phyloP scores from a whole-genome alignment of 345 rosid genomes.

The Moricandia moricandioides region DNA sequence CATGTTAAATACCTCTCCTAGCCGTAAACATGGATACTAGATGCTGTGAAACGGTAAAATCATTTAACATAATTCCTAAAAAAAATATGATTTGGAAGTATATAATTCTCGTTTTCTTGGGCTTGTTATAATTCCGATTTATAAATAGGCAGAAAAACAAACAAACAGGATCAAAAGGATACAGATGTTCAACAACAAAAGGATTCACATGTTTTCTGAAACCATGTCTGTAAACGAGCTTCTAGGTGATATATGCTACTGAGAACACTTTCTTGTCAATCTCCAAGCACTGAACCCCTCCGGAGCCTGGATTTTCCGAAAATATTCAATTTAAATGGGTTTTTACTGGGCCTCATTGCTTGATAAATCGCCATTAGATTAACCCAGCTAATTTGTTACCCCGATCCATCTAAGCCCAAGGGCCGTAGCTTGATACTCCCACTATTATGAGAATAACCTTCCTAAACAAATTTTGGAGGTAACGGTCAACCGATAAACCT shows the following conservation, averaged over 20 bases:
- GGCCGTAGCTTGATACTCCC: not conserved
- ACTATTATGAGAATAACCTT: not conserved
- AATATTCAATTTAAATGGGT: not conserved
- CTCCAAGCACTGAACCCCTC: not conserved
- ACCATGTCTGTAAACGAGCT: not conserved
- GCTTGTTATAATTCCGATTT: not conserved
- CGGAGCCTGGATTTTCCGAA: not conserved
- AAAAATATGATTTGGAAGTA: not conserved
- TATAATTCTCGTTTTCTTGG: not conserved
- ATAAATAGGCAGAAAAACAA: not conserved
- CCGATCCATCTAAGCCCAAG: not conserved
- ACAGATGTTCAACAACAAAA: not conserved
- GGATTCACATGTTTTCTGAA: not conserved
- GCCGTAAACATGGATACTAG: not conserved
- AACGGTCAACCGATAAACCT: conserved; percentile 36
- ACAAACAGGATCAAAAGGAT: not conserved
- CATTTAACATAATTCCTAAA: not conserved
- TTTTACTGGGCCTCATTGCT: not conserved
- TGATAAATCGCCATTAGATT: not conserved
- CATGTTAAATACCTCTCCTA: too few relatives aligned
- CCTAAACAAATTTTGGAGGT: not conserved
- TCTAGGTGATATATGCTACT: not conserved
- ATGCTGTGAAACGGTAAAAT: not conserved
- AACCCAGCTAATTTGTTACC: not conserved
- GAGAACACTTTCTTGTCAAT: not conserved